Percentiles rank a stretch among this genome's conserved stretches.
phyloP scores from a whole-genome alignment of 2,329 filamentous ascomycete genomes.

The Beauveria medogensis region DNA sequence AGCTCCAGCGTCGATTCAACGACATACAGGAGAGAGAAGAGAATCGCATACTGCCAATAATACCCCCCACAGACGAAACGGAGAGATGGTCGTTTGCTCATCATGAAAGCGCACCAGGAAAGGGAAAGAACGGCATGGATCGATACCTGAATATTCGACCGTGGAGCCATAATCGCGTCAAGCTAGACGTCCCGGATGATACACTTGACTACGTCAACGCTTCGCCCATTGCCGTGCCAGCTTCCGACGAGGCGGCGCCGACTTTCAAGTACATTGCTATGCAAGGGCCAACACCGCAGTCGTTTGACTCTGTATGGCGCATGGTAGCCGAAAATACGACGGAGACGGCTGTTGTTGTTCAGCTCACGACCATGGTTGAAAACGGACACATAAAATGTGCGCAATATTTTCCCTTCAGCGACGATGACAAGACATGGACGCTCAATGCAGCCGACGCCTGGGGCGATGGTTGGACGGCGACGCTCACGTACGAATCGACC shows the following conservation, averaged over 20 bases:
- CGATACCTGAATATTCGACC: slow-evolving; percentile 86
- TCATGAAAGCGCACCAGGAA: slow-evolving; percentile 23
- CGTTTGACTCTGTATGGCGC: slow-evolving; percentile 80
- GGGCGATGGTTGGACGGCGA: slow-evolving; percentile 58
- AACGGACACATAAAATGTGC: slow-evolving; percentile 73
- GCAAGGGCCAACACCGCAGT: slow-evolving; percentile 75
- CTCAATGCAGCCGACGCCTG: slow-evolving; percentile 59
- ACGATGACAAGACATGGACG: slow-evolving; percentile 43
- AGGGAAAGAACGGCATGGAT: slow-evolving; percentile 46
- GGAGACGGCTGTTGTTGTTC: slow-evolving; percentile 75
- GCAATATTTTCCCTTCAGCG: slow-evolving; percentile 68
- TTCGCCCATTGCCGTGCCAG: slow-evolving; percentile 56
- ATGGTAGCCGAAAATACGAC: slow-evolving; percentile 79
- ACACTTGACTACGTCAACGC: slow-evolving; percentile 77
- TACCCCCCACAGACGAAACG: slow-evolving; percentile 25
- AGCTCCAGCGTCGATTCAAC: slow-evolving; percentile 36
- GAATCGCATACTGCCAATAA: slow-evolving; percentile 27
- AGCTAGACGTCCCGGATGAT: slow-evolving; percentile 66
- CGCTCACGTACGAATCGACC: slow-evolving; percentile 58
- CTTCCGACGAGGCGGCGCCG: slow-evolving; percentile 28
- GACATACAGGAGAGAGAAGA: slow-evolving; percentile 48
- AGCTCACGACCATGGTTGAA: slow-evolving; percentile 88
- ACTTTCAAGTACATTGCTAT: slow-evolving; percentile 75
- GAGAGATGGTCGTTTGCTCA: slow-evolving; percentile 29
- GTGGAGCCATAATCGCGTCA: slow-evolving; percentile 79